phyloP scores from a whole-genome alignment of 257 asterid genomes.

The Gynochthodes officinalis region DNA sequence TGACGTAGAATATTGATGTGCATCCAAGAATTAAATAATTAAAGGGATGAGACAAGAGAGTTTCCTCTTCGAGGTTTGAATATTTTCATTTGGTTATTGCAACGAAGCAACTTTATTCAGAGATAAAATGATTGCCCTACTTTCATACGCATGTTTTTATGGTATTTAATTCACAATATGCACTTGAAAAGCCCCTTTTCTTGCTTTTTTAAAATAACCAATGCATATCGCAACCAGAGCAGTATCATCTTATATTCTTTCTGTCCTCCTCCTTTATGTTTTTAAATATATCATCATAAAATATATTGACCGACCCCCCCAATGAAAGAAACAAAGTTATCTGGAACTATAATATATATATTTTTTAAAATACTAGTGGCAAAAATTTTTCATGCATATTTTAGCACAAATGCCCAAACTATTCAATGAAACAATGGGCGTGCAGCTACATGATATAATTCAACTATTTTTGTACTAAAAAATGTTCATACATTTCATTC shows the following conservation, averaged over 20 bases:
- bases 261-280: constrained; percentile 1
- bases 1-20: background rate
- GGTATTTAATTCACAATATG: background rate
- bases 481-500: too few relatives aligned
- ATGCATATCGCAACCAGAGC: constrained; percentile 2
- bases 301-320: too few relatives aligned
- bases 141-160: background rate
- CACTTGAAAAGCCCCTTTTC: background rate
- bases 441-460: too few relatives aligned
- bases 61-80: background rate
- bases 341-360: background rate
- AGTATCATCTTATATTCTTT: constrained; percentile 3
- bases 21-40: background rate
- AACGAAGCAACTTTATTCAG: background rate
- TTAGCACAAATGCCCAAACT: too few relatives aligned
- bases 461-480: too few relatives aligned
- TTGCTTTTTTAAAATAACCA: background rate
- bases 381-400: too few relatives aligned
- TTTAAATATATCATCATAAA: background rate
- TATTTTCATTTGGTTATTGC: background rate
- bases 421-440: too few relatives aligned
- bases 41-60: background rate
- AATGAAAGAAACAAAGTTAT: too few relatives aligned
- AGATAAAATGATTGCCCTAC: background rate
- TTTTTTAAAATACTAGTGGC: background rate